These are phyloP conservation scores for Saccharomyces hybrid DNA, from an alignment of 1,139 yeast genomes.

Conservation along the genomic window DNA sequence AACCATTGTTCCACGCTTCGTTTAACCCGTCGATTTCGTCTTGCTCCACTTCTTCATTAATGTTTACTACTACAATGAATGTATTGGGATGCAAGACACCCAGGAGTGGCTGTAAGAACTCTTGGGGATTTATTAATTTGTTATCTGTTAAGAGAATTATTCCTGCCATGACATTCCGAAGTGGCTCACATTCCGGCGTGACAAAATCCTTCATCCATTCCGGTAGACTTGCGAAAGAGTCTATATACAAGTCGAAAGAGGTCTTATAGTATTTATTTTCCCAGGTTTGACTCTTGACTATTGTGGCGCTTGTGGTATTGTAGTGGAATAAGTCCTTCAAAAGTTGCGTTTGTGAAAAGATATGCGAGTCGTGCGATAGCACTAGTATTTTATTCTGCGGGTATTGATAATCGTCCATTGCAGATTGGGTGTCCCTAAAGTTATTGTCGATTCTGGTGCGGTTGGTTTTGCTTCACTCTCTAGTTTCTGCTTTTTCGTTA, in stretches of 20 bases:
- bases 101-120: not conserved
- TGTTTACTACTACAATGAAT: conserved; percentile 12
- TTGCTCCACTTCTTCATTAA: conserved; percentile 5
- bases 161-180: conserved; percentile 28
- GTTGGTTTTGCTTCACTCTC: not conserved
- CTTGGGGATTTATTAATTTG: not conserved
- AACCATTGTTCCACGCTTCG: conserved; percentile 6
- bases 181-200: conserved; percentile 21
- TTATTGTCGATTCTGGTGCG: not conserved
- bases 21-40: conserved; percentile 13
- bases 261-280: conserved; percentile 29
- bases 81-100: conserved; percentile 1
- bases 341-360: not conserved
- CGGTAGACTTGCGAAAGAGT: conserved; percentile 18
- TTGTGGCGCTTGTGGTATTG: conserved; percentile 5
- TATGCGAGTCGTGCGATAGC: not conserved
- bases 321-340: not conserved
- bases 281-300: conserved; percentile 22
- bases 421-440: not conserved
- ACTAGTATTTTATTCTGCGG: not conserved
- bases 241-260: conserved; percentile 29
- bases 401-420: not conserved
- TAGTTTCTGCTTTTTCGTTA: not conserved
- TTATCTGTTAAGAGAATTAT: conserved; percentile 17
- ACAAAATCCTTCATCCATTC: conserved; percentile 26